Conservation (phyloP, 352 stramenopile genomes). For the Globisporangium heterothallicum region DNA sequence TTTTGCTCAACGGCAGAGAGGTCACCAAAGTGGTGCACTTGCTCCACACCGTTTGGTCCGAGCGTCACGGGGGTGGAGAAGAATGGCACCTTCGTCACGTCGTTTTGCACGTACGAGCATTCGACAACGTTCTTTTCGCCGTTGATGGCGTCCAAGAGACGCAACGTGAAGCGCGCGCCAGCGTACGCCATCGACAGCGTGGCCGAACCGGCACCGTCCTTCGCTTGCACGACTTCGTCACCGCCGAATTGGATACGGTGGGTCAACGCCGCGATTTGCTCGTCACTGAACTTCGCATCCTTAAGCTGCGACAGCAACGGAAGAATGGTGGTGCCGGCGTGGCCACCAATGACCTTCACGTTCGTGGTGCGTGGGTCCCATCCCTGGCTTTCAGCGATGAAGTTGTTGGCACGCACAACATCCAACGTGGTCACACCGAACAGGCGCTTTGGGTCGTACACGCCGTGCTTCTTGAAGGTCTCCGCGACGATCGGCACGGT, state of each 20-base stretch:
- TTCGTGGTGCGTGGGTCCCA: constrained; percentile 78
- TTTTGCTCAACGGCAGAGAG: constrained; percentile 77
- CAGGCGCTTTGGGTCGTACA: constrained; percentile 97
- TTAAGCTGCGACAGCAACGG: constrained; percentile 96
- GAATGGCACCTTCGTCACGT: constrained; percentile 93
- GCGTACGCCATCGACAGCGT: constrained; percentile 99
- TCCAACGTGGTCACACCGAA: constrained; percentile 99
- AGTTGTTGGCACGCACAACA: constrained; percentile 97
- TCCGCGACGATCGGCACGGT: constrained; percentile 99
- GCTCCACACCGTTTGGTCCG: constrained; percentile 93
- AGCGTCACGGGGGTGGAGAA: constrained; percentile 96
- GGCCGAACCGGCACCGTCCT: constrained; percentile 97
- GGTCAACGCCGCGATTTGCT: constrained; percentile 93
- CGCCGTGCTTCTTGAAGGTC: constrained; percentile 94
- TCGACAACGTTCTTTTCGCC: constrained; percentile 94
- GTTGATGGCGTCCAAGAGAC: constrained; percentile 93
- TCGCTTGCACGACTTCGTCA: constrained; percentile 95
- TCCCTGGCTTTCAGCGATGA: constrained; percentile 78
- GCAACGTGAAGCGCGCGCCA: constrained; percentile 91
- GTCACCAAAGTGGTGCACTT: constrained; percentile 92
- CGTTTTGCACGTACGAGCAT: constrained; percentile 97
- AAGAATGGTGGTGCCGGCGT: constrained; percentile 99
- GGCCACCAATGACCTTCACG: constrained; percentile 97
- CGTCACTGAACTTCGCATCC: constrained; percentile 90
- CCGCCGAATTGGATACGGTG: constrained; percentile 94